Percentiles rank a stretch among this genome's conserved stretches.
phyloP scores from a whole-genome alignment of 164 flowering plant species.

The Stephania yunnanensis region DNA sequence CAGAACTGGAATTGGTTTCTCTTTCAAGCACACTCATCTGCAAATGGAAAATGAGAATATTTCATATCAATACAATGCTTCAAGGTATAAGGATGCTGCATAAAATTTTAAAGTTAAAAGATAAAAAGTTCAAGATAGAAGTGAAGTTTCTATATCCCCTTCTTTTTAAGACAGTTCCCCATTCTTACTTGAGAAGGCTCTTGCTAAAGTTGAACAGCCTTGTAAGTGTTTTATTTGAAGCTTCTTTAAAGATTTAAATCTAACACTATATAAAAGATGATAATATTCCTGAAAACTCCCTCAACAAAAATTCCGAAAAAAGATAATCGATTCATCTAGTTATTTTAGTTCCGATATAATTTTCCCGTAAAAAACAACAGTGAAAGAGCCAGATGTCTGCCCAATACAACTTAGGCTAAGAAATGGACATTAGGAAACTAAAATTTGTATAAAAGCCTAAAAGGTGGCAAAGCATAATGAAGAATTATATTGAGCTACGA shows the following conservation, averaged over 20 bases:
- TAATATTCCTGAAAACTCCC: not conserved
- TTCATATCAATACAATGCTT: not conserved
- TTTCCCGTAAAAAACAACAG: too few species aligned
- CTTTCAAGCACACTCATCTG: conserved; percentile 11
- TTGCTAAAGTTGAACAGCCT: not conserved
- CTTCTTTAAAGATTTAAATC: not conserved
- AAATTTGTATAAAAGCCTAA: not conserved
- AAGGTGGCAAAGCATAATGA: not conserved
- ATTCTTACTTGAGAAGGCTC: not conserved
- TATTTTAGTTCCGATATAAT: too few species aligned
- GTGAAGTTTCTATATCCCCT: not conserved
- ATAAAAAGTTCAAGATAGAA: not conserved
- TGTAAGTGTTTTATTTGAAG: not conserved
- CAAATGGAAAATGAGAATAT: conserved; percentile 1
- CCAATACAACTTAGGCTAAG: too few species aligned
- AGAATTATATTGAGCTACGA: not conserved
- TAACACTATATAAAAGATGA: not conserved
- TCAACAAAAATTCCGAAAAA: too few species aligned
- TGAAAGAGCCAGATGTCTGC: too few species aligned
- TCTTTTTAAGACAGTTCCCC: not conserved
- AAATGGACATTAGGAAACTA: not conserved
- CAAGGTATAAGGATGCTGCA: not conserved
- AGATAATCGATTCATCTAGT: too few species aligned
- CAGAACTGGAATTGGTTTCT: conserved; percentile 7
- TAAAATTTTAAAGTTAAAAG: not conserved